phyloP scores from a whole-genome alignment of 2,329 filamentous ascomycete species.

The Alternaria arbusti region DNA sequence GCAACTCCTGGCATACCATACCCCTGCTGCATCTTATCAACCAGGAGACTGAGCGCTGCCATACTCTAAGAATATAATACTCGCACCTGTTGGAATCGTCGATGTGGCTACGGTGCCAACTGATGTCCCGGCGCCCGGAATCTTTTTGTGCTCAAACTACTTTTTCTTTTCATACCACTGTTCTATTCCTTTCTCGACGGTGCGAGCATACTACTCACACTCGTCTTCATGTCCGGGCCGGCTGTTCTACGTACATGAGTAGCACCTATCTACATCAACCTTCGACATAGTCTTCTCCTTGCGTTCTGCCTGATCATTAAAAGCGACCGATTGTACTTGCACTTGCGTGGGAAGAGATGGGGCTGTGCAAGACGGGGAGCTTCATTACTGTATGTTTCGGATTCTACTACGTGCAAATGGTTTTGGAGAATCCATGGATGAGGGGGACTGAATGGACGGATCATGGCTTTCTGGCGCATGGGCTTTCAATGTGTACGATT shows the following conservation, averaged over 20 bases:
- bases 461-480: constrained; percentile 8
- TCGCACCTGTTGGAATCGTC: constrained; percentile 35
- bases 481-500: constrained; percentile 13
- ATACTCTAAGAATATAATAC: constrained; percentile 39
- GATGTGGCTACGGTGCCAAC: constrained; percentile 33
- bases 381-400: constrained; percentile 28
- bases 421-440: constrained; percentile 7
- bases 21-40: constrained; percentile 28
- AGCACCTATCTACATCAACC: constrained; percentile 22
- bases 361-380: constrained; percentile 12
- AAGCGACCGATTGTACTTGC: constrained; percentile 23
- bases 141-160: constrained; percentile 32
- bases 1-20: constrained; percentile 37
- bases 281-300: constrained; percentile 19
- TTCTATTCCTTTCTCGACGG: constrained; percentile 31
- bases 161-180: constrained; percentile 44
- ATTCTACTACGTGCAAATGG: constrained; percentile 13
- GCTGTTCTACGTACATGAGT: constrained; percentile 37
- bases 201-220: constrained; percentile 20
- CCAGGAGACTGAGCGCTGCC: constrained; percentile 29
- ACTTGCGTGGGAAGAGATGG: constrained; percentile 4
- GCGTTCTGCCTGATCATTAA: constrained; percentile 21
- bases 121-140: constrained; percentile 43
- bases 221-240: constrained; percentile 25
- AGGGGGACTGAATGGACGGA: neutral